Evolutionary conservation across 768 basidiomycete species (phyloP).

Genomic region (Porpolomopsis calyptriformis): DNA sequence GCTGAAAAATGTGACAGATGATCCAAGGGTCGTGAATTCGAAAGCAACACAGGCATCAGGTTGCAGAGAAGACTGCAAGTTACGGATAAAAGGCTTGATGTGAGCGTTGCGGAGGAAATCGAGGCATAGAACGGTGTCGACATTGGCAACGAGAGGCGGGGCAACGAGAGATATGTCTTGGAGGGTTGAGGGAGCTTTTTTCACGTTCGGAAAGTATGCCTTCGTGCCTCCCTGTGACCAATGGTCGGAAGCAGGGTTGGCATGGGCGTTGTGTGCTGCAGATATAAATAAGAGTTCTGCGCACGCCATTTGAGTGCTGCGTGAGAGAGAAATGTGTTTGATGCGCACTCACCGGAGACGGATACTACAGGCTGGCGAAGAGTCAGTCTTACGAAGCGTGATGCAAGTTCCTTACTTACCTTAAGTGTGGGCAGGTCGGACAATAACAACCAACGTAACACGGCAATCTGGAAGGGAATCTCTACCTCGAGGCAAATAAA

Average conservation of each 20-base stretch:
- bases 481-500: constrained; percentile 24
- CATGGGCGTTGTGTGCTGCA: neutral
- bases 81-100: constrained; percentile 15
- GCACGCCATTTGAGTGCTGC: neutral
- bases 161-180: neutral
- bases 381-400: neutral
- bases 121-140: neutral
- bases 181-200: neutral
- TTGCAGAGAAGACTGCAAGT: constrained; percentile 15
- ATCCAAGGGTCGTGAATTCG: constrained; percentile 29
- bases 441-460: constrained; percentile 25
- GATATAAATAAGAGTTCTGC: neutral
- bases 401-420: neutral
- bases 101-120: constrained; percentile 14
- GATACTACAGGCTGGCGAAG: neutral
- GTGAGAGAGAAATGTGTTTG: neutral
- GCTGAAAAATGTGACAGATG: constrained; percentile 24
- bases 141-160: neutral
- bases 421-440: constrained; percentile 1
- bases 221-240: neutral
- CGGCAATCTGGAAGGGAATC: constrained; percentile 23
- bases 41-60: constrained; percentile 14
- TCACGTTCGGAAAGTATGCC: neutral
- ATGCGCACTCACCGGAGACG: neutral
- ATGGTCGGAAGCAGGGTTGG: neutral